Base-by-base conservation (phyloP, 176 grass and related monocot species). In the Oryza punctata region DNA sequence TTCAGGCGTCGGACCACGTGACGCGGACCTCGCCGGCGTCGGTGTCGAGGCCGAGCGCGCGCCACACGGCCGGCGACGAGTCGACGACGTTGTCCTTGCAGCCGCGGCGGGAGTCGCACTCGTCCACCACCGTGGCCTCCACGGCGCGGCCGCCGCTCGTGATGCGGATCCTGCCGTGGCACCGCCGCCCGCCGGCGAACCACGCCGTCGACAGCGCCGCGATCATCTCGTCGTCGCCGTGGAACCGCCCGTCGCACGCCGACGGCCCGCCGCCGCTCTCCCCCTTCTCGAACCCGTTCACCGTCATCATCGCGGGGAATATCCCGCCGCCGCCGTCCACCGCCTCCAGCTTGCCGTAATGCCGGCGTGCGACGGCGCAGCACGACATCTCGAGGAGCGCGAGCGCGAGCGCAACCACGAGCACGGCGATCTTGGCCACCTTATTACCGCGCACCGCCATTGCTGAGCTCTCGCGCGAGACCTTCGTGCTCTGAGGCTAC, bases 281-380 rank as follows among this genome's bases (percentile, higher is more conserved):
- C n/a, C n/a, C n/a, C n/a, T n/a, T n/a, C n/a, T n/a, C 0, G 80
- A 88, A 88, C 23, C 86, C 80, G 67, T 88, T 88, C 80, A 88
- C 16, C 23, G 86, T 88, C 80, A 88, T 78, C 54, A 88, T 65
- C 15, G 57, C 86, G 0, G 67, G 40, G 29, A 37, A 37, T 37
- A 18, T 66, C 43, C 80, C 73, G 52, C 54, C 35, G 4, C 35
- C 40, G 4, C 63, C 10, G 29, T 24, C 71, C 77, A 21, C 6
- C 3, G 21, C 21, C 32, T 29, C 64, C 64, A 44, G 77, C 77
- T 33, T 33, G 33, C 33, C 33, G 33, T 33, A 33, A 33, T 79
- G 77, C 27, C 46, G 63, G 15, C 63, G 60, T 10, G 64, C 78
- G 12, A 80, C 7, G 7, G 43, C 27, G 28, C 64, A 68, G 29